Conservation (phyloP, 1,284 basidiomycete species). For the Cutaneotrichosporon cavernicola region DNA sequence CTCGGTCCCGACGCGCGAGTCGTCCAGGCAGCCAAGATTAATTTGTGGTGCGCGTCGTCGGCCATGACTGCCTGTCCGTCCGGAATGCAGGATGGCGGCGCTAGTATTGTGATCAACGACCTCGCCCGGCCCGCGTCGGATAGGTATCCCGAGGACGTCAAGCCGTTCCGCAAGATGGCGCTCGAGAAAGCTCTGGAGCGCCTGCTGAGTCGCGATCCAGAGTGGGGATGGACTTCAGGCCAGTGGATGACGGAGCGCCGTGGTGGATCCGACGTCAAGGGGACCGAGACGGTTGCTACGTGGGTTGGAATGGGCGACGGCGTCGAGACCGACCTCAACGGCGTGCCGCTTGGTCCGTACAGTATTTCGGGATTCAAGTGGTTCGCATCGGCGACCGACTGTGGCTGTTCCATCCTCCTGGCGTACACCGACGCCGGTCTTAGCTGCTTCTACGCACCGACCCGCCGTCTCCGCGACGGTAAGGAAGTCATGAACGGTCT, state of each 20-base stretch:
- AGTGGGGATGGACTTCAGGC: constrained; percentile 66
- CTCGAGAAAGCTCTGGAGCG: constrained; percentile 15
- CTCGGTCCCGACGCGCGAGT: constrained; percentile 20
- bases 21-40: constrained; percentile 22
- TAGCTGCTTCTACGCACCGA: constrained; percentile 63
- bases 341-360: constrained; percentile 23
- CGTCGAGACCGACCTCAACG: constrained; percentile 20
- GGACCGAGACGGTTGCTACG: constrained; percentile 63
- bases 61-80: constrained; percentile 21
- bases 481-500: constrained; percentile 63
- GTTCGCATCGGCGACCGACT: constrained; percentile 79
- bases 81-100: constrained; percentile 27
- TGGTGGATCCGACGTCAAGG: constrained; percentile 73
- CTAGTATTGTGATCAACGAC: constrained; percentile 9
- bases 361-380: constrained; percentile 70
- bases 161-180: constrained; percentile 1
- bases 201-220: constrained; percentile 55
- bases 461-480: constrained; percentile 56
- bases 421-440: constrained; percentile 54
- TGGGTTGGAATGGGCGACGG: constrained; percentile 10
- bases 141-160: neutral
- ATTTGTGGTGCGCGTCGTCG: constrained; percentile 16
- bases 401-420: constrained; percentile 21
- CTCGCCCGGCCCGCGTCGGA: constrained; percentile 3
- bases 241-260: constrained; percentile 84